These are phyloP conservation scores for Lablab purpureus DNA, from an alignment of 306 rosid genomes.

Conservation along the genomic window DNA sequence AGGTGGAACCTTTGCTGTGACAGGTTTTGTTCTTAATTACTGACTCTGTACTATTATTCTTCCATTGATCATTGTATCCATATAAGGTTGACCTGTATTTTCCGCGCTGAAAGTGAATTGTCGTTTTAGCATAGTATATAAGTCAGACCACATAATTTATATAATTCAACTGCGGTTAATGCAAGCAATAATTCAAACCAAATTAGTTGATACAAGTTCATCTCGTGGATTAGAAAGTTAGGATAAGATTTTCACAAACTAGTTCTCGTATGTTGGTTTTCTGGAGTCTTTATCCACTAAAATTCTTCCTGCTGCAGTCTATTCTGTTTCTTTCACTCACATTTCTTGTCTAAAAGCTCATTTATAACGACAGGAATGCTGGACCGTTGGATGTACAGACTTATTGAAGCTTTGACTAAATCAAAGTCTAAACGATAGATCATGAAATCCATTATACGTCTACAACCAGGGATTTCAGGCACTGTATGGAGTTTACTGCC, in stretches of 20 bases:
- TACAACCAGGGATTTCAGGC: conserved; percentile 30
- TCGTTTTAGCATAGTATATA: background rate
- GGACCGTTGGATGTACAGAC: conserved; percentile 94
- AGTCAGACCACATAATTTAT: conserved; percentile 6
- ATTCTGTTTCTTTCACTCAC: conserved; percentile 6
- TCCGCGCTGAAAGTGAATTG: background rate
- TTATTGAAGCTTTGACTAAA: conserved; percentile 78
- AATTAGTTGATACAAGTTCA: background rate
- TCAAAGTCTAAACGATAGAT: conserved; percentile 64
- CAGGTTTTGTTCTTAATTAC: conserved; percentile 61
- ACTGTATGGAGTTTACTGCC: conserved; percentile 32
- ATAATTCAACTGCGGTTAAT: conserved; percentile 17
- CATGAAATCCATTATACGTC: conserved; percentile 26
- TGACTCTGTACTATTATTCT: conserved; percentile 13
- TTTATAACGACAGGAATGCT: conserved; percentile 75
- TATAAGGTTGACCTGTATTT: background rate
- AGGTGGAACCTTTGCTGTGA: conserved; percentile 97
- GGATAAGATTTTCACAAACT: conserved; percentile 7
- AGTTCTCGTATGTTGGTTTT: conserved; percentile 27
- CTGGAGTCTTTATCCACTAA: background rate
- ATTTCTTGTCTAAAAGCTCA: conserved; percentile 2
- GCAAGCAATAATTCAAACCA: conserved; percentile 21
- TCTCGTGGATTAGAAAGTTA: background rate
- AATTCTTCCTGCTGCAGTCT: conserved; percentile 15
- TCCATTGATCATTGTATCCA: conserved; percentile 1